phyloP scores from a whole-genome alignment of 2,329 filamentous ascomycete genomes.

The Alternaria sp. region DNA sequence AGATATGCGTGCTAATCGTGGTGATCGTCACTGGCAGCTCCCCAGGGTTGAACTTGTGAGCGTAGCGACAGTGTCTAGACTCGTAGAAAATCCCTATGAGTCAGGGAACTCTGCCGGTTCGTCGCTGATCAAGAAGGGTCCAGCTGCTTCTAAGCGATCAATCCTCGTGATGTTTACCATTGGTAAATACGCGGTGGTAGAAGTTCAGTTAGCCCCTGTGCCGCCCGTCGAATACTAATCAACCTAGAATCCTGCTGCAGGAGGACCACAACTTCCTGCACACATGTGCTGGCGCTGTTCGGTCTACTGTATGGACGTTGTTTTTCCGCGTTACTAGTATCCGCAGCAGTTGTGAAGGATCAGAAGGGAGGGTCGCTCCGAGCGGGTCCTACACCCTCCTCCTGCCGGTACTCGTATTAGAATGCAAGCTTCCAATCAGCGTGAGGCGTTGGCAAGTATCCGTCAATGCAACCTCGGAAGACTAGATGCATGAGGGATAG shows the following conservation, averaged over 20 bases:
- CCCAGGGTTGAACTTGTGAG: neutral
- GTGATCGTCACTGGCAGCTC: neutral
- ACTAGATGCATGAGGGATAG: neutral
- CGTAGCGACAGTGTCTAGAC: neutral
- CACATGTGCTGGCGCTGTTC: neutral
- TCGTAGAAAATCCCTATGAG: neutral
- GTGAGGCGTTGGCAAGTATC: neutral
- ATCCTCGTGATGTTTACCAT: neutral
- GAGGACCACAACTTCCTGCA: neutral
- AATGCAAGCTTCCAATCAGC: neutral
- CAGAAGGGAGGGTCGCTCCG: neutral
- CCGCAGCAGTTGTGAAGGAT: neutral
- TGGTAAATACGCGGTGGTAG: neutral
- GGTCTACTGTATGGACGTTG: neutral
- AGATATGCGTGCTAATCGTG: neutral
- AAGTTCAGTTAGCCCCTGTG: neutral
- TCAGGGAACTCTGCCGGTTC: neutral
- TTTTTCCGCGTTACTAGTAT: neutral
- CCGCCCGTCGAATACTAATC: neutral
- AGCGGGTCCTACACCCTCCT: neutral
- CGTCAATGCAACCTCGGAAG: neutral
- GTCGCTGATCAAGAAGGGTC: neutral
- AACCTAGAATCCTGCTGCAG: neutral
- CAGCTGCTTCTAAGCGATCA: neutral
- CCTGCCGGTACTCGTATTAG: neutral